Conservation (phyloP, 768 basidiomycete genomes). For the Lentinula lateritia region DNA sequence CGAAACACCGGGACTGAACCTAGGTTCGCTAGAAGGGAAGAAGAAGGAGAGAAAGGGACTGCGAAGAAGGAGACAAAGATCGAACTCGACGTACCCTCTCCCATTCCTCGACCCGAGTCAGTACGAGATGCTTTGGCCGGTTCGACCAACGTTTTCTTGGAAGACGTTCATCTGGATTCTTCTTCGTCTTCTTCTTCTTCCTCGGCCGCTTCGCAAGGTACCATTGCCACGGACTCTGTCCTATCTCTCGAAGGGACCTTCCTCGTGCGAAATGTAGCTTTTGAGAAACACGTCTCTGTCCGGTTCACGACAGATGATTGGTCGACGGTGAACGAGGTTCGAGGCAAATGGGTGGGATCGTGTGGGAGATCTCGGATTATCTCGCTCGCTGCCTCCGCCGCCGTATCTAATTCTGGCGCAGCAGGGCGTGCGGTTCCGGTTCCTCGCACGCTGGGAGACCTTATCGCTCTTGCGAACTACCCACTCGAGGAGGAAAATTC, state of each 20-base stretch:
- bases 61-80: not conserved
- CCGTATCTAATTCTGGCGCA: not conserved
- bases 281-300: constrained; percentile 79
- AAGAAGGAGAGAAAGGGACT: not conserved
- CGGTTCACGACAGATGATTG: constrained; percentile 93
- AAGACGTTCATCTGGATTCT: not conserved
- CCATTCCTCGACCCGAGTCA: not conserved
- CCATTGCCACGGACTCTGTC: not conserved
- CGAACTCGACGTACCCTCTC: not conserved
- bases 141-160: not conserved
- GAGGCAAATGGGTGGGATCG: constrained; percentile 30
- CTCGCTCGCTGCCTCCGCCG: not conserved
- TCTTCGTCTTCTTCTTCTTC: not conserved
- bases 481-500: not conserved
- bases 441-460: constrained; percentile 24
- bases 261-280: constrained; percentile 80
- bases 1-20: not conserved
- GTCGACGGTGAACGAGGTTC: constrained; percentile 88
- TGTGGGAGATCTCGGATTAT: not conserved
- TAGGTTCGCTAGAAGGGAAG: not conserved
- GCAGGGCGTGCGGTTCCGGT: not conserved
- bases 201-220: not conserved
- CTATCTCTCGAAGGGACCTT: constrained; percentile 51
- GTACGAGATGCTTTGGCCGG: not conserved
- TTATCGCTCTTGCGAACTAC: constrained; percentile 20